These are phyloP conservation scores for Suillus subaureus DNA, from an alignment of 768 basidiomycete species.

Conservation along the genomic window DNA sequence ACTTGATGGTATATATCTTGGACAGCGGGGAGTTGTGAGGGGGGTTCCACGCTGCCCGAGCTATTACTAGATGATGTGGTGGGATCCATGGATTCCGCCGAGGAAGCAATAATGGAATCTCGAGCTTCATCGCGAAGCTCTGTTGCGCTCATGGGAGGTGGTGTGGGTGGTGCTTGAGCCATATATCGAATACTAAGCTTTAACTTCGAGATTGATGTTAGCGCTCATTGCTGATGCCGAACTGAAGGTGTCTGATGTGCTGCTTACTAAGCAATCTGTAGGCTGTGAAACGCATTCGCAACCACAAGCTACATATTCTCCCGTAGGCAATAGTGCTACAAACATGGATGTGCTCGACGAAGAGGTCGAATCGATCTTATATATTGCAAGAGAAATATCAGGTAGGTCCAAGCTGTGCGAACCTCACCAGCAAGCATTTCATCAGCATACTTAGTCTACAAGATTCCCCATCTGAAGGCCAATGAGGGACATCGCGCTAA, in stretches of 20 bases:
- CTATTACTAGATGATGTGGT: neutral
- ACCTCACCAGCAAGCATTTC: slow-evolving; percentile 14
- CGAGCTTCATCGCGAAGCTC: slow-evolving; percentile 59
- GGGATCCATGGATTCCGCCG: neutral
- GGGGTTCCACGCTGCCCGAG: slow-evolving; percentile 14
- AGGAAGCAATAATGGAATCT: slow-evolving; percentile 10
- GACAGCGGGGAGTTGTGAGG: slow-evolving; percentile 16
- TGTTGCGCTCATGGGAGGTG: slow-evolving; percentile 57
- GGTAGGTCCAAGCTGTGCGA: slow-evolving; percentile 47
- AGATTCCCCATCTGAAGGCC: slow-evolving; percentile 83
- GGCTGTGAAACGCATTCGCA: neutral
- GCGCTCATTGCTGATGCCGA: neutral
- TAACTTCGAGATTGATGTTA: slow-evolving; percentile 11
- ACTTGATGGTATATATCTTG: slow-evolving; percentile 45
- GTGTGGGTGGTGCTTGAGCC: slow-evolving; percentile 64
- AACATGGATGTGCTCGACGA: slow-evolving; percentile 63
- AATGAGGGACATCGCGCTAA: slow-evolving; percentile 91
- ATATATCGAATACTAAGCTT: slow-evolving; percentile 31
- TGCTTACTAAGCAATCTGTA: slow-evolving; percentile 26
- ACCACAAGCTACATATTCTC: neutral
- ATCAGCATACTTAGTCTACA: slow-evolving; percentile 65
- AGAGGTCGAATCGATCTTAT: slow-evolving; percentile 88
- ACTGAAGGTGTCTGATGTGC: neutral
- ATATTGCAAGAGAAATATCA: slow-evolving; percentile 89
- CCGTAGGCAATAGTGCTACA: neutral